A percentile compares a stretch with the other conserved stretches of the same genome.
phyloP scores from a whole-genome alignment of 306 rosid genomes.

The Astragalus glycyphyllos region DNA sequence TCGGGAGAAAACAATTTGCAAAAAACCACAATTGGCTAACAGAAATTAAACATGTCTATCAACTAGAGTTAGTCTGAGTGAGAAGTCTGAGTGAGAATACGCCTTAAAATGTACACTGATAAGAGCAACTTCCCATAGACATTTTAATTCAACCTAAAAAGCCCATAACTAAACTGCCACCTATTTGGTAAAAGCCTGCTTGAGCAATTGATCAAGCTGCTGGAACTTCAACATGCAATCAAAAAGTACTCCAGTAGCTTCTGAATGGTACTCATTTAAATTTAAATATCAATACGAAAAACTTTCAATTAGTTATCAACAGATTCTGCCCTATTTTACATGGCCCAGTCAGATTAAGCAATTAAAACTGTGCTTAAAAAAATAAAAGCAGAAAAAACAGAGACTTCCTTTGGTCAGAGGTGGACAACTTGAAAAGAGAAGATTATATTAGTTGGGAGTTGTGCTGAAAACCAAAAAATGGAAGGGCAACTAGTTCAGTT shows the following conservation, averaged over 20 bases:
- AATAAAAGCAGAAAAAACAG: no score
- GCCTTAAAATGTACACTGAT: constrained; percentile 21
- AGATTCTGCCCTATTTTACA: no score
- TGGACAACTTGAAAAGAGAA: no score
- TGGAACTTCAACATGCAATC: constrained; percentile 29
- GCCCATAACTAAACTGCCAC: constrained; percentile 23
- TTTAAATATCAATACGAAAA: background rate
- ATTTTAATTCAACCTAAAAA: constrained; percentile 34
- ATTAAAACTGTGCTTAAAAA: no score
- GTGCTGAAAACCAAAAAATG: no score
- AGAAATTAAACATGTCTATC: constrained; percentile 29
- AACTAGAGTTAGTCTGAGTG: constrained; percentile 7
- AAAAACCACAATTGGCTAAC: constrained; percentile 14
- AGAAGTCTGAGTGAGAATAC: constrained; percentile 25
- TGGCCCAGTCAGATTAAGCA: no score
- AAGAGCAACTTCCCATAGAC: constrained; percentile 7
- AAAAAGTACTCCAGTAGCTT: constrained; percentile 11
- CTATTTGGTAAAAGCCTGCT: background rate
- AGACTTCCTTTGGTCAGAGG: no score
- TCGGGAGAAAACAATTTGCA: constrained; percentile 31
- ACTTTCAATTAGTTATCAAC: background rate
- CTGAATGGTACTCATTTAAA: background rate
- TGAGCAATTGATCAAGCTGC: constrained; percentile 22
- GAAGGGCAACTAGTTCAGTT: no score
- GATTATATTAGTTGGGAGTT: no score